These are phyloP conservation scores for Cladosporium sp. DNA, from an alignment of 2,329 filamentous ascomycete genomes.

Conservation along the genomic window DNA sequence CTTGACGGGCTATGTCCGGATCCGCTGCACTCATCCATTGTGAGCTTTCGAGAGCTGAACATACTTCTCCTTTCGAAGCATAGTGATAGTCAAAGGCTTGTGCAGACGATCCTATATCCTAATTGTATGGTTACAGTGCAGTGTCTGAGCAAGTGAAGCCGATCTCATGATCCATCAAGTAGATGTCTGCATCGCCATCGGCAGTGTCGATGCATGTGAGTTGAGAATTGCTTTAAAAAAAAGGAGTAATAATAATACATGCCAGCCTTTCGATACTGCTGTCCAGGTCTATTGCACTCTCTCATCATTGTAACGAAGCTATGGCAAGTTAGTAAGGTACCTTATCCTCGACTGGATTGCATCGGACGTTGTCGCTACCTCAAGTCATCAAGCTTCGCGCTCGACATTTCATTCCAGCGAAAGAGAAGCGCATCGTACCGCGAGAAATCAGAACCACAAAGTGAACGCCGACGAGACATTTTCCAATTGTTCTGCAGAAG, in stretches of 20 bases:
- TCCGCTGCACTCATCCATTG: not conserved
- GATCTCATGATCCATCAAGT: not conserved
- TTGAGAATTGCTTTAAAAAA: not conserved
- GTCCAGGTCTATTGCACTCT: not conserved
- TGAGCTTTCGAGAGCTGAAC: not conserved
- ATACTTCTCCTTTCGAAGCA: not conserved
- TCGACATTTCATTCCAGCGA: not conserved
- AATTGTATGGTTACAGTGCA: not conserved
- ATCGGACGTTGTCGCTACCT: not conserved
- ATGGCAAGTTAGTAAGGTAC: not conserved
- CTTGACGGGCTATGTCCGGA: not conserved
- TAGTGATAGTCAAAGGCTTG: not conserved
- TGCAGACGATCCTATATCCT: not conserved
- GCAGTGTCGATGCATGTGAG: not conserved
- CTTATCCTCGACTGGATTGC: no score
- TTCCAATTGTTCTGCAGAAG: not conserved
- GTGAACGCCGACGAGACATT: not conserved
- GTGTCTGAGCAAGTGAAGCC: not conserved
- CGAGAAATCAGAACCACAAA: not conserved
- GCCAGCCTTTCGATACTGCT: no score
- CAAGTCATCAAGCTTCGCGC: not conserved
- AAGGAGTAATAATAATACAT: no score
- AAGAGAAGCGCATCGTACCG: not conserved
- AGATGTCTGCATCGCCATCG: not conserved
- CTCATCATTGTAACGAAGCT: not conserved